phyloP scores from a whole-genome alignment of 257 asterid species.

The Solanum peruvianum region DNA sequence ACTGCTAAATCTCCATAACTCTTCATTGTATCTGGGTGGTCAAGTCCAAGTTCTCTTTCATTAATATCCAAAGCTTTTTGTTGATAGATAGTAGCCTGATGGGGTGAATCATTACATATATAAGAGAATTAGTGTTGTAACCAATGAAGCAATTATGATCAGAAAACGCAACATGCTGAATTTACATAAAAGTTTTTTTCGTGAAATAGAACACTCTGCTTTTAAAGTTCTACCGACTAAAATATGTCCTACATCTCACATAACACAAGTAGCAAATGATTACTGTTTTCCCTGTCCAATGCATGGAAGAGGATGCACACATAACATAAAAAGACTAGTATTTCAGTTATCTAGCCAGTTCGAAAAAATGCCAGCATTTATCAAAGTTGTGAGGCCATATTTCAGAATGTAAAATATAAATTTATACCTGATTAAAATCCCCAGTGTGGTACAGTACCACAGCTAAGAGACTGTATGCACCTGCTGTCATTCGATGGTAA shows the following conservation, averaged over 20 bases:
- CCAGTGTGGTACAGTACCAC: slow-evolving; percentile 99
- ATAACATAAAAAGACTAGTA: background rate
- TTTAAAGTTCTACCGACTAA: background rate
- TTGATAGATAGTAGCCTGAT: slow-evolving; percentile 89
- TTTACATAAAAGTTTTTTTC: background rate
- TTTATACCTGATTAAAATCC: slow-evolving; percentile 87
- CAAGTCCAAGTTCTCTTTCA: slow-evolving; percentile 98
- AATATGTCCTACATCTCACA: background rate
- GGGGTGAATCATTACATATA: background rate
- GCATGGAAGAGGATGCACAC: background rate
- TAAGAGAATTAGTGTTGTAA: background rate
- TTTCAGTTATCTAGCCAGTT: background rate
- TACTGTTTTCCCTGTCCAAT: background rate
- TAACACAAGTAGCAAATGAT: background rate
- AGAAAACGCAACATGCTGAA: background rate
- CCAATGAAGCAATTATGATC: background rate
- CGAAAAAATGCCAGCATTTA: background rate
- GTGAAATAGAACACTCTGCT: background rate
- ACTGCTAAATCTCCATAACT: slow-evolving; percentile 98
- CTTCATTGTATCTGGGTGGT: slow-evolving; percentile 99
- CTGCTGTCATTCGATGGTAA: slow-evolving; percentile 86
- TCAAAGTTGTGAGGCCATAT: background rate
- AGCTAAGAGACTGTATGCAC: slow-evolving; percentile 98
- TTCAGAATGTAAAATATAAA: background rate
- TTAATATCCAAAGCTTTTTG: slow-evolving; percentile 96